Evolutionary conservation across 805 yeast genomes (phyloP), one percentile per base, ranked within the genome.

Genomic region (Candida orba): DNA sequence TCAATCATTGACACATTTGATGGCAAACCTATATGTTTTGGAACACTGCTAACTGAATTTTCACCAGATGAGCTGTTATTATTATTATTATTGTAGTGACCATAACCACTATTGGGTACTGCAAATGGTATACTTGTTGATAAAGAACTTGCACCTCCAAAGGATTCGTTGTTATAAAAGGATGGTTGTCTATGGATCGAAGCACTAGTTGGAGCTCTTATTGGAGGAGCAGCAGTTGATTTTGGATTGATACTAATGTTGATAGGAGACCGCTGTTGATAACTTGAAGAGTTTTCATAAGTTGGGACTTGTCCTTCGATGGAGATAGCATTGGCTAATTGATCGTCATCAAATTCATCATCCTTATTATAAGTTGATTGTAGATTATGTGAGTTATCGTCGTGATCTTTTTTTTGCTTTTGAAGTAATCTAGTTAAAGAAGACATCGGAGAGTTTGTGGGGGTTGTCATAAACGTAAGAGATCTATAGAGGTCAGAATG

Each of bases 21-120:
- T 14, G 75, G 73, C 39, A 61, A 37, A 1, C 67, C 66, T 12
- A 64, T 65, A 48, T 60, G 62, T 8, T 60, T 55, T 40, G 67
- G 65, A 8, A 40, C 25, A 8, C 25, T 18, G 12, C 34, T 31
- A 22, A 66, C 57, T 0, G 67, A 56, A 31, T 53, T 53, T 47
- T 60, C 61, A 50, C 55, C 56, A 8, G 84, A 82, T 22, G 85
- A 85, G 23, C 29, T 27, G 13, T 27, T 27, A 13, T 27, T 27
- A 13, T 27, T 27, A 10, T 25, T 25, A 10, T 25, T 25, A 13
- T 31, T 31, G 14, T 34, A 78, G 69, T 47, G 40, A 10, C 39
- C 37, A 24, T 32, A 29, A 15, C 41, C 41, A 37, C 46, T 43
- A 38, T 50, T 53, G 18, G 59, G 59, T 30, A 54, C 59, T 1